Evolutionary conservation across 2,329 filamentous ascomycete genomes (phyloP), one percentile per base, ranked within the genome.

Genomic region (Phialophora chinensis): DNA sequence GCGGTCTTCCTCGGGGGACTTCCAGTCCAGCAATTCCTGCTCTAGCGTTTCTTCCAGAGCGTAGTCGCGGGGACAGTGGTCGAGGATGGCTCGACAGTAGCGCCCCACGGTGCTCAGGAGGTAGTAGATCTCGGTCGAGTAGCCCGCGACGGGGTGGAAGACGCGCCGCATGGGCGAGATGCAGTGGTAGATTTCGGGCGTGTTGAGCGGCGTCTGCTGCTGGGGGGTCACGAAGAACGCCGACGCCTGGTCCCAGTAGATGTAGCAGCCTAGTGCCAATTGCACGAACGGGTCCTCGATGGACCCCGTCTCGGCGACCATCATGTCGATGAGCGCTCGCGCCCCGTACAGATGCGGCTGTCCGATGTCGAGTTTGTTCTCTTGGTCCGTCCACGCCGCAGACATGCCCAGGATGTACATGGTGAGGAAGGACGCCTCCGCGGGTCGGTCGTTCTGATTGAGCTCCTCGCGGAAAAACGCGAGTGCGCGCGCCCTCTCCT

Each of bases 51-150:
- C 33, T 12, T 35, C 33, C 33, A 35, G 33, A 10, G 33, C 33
- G 33, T 4, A 11, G 3, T 35, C 33, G 33, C 33, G 33, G 10
- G 33, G 10, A 11, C 11, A 12, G 33, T 35, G 33, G 33, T 35
- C 33, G 33, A 35, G 33, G 33, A 35, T 35, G 33, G 33, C 33
- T 4, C 53, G 53, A 35, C 53, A 56, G 31, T 56, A 56, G 27
- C 53, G 53, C 4, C 53, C 29, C n/a, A 56, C 27, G 3, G 53
- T 56, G n/a, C 53, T 56, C 53, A 56, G 53, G 8, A 56, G 25
- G 53, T 56, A 56, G 53, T 56, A 56, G 53, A 56, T 56, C 25
- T 56, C 53, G n/a, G 53, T 56, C 27, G 53, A 56, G 25, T 56
- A 31, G 53, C 53, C 53, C 14, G 25, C 53, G 23, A 56, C 53